These are phyloP conservation scores for Phoenix dactylifera DNA, from an alignment of 176 grass and related monocot genomes.

Conservation along the genomic window DNA sequence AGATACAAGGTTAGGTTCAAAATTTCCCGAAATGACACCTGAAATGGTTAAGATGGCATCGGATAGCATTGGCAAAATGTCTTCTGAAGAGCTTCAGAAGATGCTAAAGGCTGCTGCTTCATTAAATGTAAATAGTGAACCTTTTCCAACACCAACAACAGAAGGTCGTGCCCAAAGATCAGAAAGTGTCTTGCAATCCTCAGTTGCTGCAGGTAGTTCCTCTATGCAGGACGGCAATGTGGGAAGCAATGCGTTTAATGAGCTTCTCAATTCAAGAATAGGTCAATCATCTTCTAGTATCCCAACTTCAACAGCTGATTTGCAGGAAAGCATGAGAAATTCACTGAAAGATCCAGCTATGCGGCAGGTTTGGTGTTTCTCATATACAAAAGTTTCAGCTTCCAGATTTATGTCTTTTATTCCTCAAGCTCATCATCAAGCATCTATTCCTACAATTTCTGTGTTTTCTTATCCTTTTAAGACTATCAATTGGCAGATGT, in stretches of 20 bases:
- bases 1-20: conserved; percentile 42
- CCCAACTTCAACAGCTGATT: conserved; percentile 41
- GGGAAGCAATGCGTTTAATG: conserved; percentile 8
- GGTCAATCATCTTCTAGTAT: conserved; percentile 34
- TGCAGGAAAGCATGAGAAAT: conserved; percentile 69
- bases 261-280: conserved; percentile 30
- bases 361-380: conserved; percentile 51
- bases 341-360: conserved; percentile 88
- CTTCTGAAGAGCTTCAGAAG: conserved; percentile 75
- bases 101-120: conserved; percentile 64
- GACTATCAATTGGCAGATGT: conserved; percentile 53
- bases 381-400: background rate
- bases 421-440: background rate
- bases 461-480: conserved; percentile 23
- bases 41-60: conserved; percentile 89
- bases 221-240: conserved; percentile 4
- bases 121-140: conserved; percentile 36
- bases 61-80: conserved; percentile 72
- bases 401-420: background rate
- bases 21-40: conserved; percentile 84
- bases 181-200: conserved; percentile 23
- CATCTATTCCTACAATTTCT: background rate
- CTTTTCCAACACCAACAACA: conserved; percentile 25
- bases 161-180: conserved; percentile 15
- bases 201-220: conserved; percentile 12